Evolutionary conservation across 495 filamentous ascomycete species (phyloP).

Genomic region (Ramalina intermedia): DNA sequence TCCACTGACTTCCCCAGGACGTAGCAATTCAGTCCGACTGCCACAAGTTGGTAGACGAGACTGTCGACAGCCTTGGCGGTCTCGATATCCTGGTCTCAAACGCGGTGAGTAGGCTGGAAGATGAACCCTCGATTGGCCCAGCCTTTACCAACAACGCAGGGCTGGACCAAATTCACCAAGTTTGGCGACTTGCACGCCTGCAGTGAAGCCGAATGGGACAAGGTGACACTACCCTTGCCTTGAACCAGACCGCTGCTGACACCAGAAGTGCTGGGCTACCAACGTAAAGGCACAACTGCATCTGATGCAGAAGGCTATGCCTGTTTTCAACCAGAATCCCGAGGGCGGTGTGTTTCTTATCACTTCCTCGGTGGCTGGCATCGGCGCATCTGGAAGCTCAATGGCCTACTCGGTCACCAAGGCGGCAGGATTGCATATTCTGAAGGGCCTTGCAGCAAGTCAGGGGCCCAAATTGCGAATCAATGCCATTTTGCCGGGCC

Average conservation of each 20-base stretch:
- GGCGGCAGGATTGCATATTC: constrained; percentile 51
- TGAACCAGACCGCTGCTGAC: not conserved
- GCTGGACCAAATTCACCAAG: constrained; percentile 49
- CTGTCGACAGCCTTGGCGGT: constrained; percentile 45
- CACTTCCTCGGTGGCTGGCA: constrained; percentile 49
- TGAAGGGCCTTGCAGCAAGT: constrained; percentile 54
- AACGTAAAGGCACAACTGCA: constrained; percentile 55
- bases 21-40: constrained; percentile 42
- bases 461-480: constrained; percentile 52
- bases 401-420: constrained; percentile 57
- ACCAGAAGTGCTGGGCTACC: constrained; percentile 43
- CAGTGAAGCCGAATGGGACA: constrained; percentile 56
- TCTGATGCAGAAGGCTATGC: constrained; percentile 45
- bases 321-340: constrained; percentile 51
- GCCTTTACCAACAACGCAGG: constrained; percentile 24
- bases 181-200: constrained; percentile 52
- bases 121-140: not conserved
- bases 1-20: constrained; percentile 29
- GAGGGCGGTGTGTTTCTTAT: constrained; percentile 57
- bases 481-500: constrained; percentile 53
- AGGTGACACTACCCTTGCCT: constrained; percentile 22
- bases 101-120: constrained; percentile 36
- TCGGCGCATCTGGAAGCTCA: constrained; percentile 36
- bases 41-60: constrained; percentile 34
- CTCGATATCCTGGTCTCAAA: constrained; percentile 60